Evolutionary conservation across 768 basidiomycete genomes (phyloP).

Genomic region (Termitomyces sp.): DNA sequence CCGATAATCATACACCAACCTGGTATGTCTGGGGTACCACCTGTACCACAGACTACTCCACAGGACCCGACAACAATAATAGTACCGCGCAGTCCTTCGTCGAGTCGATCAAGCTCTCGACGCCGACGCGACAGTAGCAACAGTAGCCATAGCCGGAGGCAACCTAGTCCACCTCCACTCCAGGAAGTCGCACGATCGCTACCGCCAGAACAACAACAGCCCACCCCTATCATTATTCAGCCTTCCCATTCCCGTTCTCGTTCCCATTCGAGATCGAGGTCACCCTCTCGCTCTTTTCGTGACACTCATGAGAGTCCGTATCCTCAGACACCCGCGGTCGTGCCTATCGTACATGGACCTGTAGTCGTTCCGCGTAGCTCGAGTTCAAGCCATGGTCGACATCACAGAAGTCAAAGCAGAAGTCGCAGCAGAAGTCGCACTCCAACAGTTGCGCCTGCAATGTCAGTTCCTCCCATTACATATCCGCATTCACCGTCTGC

Average conservation of each 20-base stretch:
- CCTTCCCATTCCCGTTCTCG: slow-evolving; percentile 2
- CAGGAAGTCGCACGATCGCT: neutral
- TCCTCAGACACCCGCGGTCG: neutral
- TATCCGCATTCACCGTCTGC: neutral
- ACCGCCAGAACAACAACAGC: neutral
- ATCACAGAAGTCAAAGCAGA: neutral
- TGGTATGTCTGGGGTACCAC: neutral
- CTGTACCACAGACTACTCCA: neutral
- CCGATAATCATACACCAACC: slow-evolving; percentile 7
- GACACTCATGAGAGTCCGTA: neutral
- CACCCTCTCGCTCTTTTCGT: neutral
- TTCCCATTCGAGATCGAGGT: neutral
- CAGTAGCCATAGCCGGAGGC: neutral
- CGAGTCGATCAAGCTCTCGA: slow-evolving; percentile 1
- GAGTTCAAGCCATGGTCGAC: neutral
- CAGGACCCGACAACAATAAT: neutral
- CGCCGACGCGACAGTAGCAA: neutral
- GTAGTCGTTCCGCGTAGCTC: neutral
- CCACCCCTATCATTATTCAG: neutral
- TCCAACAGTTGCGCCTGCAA: neutral
- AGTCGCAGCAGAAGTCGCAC: neutral
- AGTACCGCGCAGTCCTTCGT: neutral
- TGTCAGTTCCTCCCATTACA: neutral
- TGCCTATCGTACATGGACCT: neutral
- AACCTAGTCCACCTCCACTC: neutral